phyloP scores from a whole-genome alignment of 805 yeast species.

The Pichia eremophila region DNA sequence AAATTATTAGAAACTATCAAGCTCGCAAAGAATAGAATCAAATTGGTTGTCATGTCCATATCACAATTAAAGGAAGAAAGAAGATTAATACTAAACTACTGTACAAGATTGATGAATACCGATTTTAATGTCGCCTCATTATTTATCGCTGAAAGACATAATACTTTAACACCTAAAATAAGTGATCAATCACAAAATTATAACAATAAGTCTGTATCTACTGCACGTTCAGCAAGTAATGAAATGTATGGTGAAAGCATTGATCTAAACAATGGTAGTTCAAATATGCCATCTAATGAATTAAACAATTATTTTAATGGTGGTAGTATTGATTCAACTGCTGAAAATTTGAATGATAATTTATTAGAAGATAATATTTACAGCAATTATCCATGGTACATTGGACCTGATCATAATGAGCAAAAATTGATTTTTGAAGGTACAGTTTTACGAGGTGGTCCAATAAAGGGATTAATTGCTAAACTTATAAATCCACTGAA shows the following conservation, averaged over 20 bases:
- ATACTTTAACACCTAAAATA: constrained; percentile 23
- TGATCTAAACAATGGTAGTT: not conserved
- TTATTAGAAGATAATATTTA: too few relatives aligned
- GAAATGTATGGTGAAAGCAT: constrained; percentile 13
- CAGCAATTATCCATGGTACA: constrained; percentile 50
- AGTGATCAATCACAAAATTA: constrained; percentile 13
- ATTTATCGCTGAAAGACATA: constrained; percentile 37
- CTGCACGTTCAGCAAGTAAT: constrained; percentile 7
- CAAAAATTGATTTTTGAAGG: constrained; percentile 44
- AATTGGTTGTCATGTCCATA: constrained; percentile 32
- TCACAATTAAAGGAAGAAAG: constrained; percentile 60
- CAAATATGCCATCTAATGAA: not conserved
- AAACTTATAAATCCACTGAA: constrained; percentile 70
- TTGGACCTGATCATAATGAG: constrained; percentile 56
- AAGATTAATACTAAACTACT: constrained; percentile 59
- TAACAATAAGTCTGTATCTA: constrained; percentile 25
- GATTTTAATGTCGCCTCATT: constrained; percentile 52
- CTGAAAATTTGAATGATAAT: constrained; percentile 14
- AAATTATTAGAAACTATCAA: constrained; percentile 30
- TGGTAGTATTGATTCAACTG: not conserved
- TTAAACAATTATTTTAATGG: not conserved
- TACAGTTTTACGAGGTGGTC: constrained; percentile 78
- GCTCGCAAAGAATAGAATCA: constrained; percentile 28
- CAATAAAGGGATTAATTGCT: constrained; percentile 66
- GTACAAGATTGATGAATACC: constrained; percentile 70